phyloP scores from a whole-genome alignment of 2,329 filamentous ascomycete genomes.

The Arthrobotrys sphaeroides region DNA sequence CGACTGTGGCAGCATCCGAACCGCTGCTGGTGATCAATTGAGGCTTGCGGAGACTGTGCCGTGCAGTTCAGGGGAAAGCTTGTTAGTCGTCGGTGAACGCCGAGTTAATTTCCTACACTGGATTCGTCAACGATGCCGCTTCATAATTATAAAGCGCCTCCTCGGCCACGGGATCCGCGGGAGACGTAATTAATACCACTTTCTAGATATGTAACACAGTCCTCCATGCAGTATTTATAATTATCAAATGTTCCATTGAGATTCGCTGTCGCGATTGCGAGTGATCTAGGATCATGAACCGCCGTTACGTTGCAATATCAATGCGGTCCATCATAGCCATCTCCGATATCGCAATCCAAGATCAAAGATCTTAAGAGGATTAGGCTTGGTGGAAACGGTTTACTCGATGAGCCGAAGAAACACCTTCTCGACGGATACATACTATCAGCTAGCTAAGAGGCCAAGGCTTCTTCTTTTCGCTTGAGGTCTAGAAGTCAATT shows the following conservation, averaged over 20 bases:
- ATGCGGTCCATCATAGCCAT: neutral
- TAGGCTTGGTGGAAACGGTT: neutral
- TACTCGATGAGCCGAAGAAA: slow-evolving; percentile 17
- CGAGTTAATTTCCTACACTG: neutral
- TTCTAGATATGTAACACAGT: neutral
- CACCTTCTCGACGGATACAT: slow-evolving; percentile 41
- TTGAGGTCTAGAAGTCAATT: slow-evolving; percentile 21
- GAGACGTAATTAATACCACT: neutral
- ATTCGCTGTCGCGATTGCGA: neutral
- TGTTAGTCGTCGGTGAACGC: neutral
- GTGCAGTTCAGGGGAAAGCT: slow-evolving; percentile 3
- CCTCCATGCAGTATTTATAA: neutral
- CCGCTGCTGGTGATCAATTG: neutral
- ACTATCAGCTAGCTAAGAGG: neutral
- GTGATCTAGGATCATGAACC: neutral
- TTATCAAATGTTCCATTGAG: too few species aligned
- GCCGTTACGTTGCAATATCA: neutral
- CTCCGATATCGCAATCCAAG: slow-evolving; percentile 40
- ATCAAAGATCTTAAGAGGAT: neutral
- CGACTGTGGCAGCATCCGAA: slow-evolving; percentile 4
- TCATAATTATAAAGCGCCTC: too few species aligned
- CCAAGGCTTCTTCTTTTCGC: neutral
- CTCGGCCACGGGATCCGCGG: neutral
- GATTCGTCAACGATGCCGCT: too few species aligned
- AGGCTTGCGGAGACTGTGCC: neutral